A percentile compares a stretch with the other conserved stretches of the same genome.
Evolutionary conservation across 2,329 filamentous ascomycete species (phyloP).

Genomic region (Sphaerostilbella broomeana): DNA sequence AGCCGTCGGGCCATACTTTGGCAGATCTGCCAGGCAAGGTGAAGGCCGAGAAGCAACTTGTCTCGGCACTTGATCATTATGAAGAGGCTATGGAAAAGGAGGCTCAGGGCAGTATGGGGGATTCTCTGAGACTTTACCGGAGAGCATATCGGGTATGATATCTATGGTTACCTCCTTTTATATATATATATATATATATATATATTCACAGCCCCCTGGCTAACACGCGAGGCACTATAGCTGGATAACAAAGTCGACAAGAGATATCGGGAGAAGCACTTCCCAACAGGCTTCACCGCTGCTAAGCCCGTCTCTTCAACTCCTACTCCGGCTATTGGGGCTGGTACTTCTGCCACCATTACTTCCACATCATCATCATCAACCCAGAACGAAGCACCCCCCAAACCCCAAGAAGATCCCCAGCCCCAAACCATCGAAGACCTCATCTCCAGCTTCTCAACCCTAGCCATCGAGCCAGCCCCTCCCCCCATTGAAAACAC

Average conservation of each 20-base stretch:
- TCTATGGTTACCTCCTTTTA: too few relatives aligned
- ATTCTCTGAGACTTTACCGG: conserved; percentile 81
- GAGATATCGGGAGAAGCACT: conserved; percentile 86
- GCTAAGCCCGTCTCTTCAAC: conserved; percentile 35
- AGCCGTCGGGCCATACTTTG: conserved; percentile 13
- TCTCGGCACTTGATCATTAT: conserved; percentile 83
- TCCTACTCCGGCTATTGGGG: conserved; percentile 19
- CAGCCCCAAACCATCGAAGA: conserved; percentile 53
- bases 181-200: too few relatives aligned
- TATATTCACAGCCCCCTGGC: too few relatives aligned
- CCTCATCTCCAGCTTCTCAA: conserved; percentile 69
- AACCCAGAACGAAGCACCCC: conserved; percentile 13
- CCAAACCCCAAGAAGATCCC: conserved; percentile 40
- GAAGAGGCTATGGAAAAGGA: conserved; percentile 89
- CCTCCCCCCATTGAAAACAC: conserved; percentile 65
- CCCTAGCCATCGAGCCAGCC: conserved; percentile 59
- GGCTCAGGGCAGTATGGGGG: conserved; percentile 73
- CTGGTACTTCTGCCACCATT: too few relatives aligned
- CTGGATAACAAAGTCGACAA: conserved; percentile 81
- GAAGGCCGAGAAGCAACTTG: conserved; percentile 16
- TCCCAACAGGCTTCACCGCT: conserved; percentile 48
- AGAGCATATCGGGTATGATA: conserved; percentile 79
- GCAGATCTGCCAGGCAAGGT: conserved; percentile 12
- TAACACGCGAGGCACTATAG: too few relatives aligned
- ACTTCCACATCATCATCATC: conserved; percentile 18